Percentiles rank a stretch among this genome's conserved stretches.
phyloP scores from a whole-genome alignment of 805 yeast species.

The Kuraishia hungarica region DNA sequence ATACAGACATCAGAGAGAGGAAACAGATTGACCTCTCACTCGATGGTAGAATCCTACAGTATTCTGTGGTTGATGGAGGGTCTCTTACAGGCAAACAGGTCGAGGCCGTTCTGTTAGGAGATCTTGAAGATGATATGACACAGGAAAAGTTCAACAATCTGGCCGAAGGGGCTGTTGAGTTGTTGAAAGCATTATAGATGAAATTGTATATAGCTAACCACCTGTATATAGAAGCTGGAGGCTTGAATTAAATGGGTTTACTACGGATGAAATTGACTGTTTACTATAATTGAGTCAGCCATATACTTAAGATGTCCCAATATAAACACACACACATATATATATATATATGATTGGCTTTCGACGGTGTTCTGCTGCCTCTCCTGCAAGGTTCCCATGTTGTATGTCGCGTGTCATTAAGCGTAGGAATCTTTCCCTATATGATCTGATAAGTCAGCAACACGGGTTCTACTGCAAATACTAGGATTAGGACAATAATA shows the following conservation, averaged over 20 bases:
- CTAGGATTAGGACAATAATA: no score
- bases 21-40: slow-evolving; percentile 20
- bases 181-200: neutral
- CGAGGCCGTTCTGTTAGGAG: slow-evolving; percentile 5
- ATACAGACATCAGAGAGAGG: slow-evolving; percentile 14
- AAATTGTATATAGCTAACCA: neutral
- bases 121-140: slow-evolving; percentile 1
- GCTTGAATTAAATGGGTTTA: neutral
- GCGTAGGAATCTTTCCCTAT: no score
- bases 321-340: no score
- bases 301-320: no score
- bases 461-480: no score
- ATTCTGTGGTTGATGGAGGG: slow-evolving; percentile 20
- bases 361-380: no score
- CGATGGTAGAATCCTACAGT: slow-evolving; percentile 25
- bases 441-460: no score
- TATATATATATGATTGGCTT: no score
- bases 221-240: neutral
- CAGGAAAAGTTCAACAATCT: slow-evolving; percentile 1
- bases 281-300: no score
- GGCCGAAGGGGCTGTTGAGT: slow-evolving; percentile 2
- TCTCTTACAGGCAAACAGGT: slow-evolving; percentile 9
- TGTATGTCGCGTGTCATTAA: neutral
- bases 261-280: neutral
- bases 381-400: no score